These are phyloP conservation scores for Colletotrichum costaricense DNA, from an alignment of 2,329 filamentous ascomycete genomes.

Conservation along the genomic window DNA sequence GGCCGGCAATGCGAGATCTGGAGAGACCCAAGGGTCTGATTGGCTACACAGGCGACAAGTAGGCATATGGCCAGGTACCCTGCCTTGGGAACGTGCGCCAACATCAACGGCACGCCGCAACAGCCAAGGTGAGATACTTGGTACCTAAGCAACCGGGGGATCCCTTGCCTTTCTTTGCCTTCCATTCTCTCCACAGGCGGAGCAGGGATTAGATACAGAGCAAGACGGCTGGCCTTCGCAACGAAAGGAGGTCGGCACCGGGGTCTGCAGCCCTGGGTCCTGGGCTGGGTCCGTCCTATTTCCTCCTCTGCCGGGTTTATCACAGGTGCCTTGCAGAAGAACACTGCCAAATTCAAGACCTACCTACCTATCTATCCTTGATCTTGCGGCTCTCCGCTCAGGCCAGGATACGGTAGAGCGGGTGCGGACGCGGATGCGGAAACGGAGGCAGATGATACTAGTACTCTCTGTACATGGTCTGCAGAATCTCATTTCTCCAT, in stretches of 20 bases:
- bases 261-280: not conserved
- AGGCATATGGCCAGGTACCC: not conserved
- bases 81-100: not conserved
- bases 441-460: not conserved
- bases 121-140: not conserved
- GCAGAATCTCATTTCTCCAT: not conserved
- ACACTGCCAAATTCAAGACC: not conserved
- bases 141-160: too few species aligned
- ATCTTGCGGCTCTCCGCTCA: not conserved
- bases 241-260: not conserved
- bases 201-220: not conserved
- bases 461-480: too few species aligned
- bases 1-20: conserved; percentile 21
- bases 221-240: not conserved
- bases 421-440: not conserved
- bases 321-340: not conserved
- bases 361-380: not conserved
- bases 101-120: not conserved
- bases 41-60: not conserved
- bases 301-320: not conserved
- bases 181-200: not conserved
- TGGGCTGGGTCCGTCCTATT: not conserved
- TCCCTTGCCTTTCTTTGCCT: not conserved
- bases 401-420: not conserved
- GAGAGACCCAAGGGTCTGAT: not conserved